Evolutionary conservation across 192 early-diverging fungal species (phyloP).

Genomic region (Linnemannia schmuckeri): DNA sequence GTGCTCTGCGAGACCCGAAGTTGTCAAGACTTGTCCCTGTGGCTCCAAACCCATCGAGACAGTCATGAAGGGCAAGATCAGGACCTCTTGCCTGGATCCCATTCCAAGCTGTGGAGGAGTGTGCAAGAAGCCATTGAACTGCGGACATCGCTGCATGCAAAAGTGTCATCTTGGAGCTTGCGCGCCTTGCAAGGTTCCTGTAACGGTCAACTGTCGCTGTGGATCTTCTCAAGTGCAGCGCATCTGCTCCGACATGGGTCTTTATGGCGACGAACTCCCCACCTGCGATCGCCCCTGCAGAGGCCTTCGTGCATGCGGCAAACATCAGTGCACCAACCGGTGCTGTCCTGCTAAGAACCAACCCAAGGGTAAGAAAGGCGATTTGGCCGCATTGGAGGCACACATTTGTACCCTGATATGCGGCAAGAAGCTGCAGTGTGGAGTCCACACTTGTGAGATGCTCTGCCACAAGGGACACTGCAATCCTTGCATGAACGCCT

Average conservation of each 20-base stretch:
- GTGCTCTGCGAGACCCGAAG: conserved; percentile 68
- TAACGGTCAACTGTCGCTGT: conserved; percentile 75
- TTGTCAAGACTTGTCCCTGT: conserved; percentile 66
- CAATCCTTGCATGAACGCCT: conserved; percentile 78
- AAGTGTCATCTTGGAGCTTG: conserved; percentile 76
- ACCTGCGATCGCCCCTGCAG: conserved; percentile 75
- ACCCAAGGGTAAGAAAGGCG: conserved; percentile 38
- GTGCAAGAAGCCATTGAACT: conserved; percentile 71
- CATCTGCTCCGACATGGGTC: conserved; percentile 61
- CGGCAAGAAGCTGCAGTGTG: conserved; percentile 83
- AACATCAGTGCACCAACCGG: conserved; percentile 72
- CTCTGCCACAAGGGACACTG: conserved; percentile 87
- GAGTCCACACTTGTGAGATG: conserved; percentile 80
- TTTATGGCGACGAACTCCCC: conserved; percentile 60
- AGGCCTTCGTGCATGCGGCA: conserved; percentile 74
- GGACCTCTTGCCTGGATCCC: conserved; percentile 65
- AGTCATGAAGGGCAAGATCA: conserved; percentile 34
- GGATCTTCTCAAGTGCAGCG: conserved; percentile 62
- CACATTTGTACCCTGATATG: conserved; percentile 81
- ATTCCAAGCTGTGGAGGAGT: conserved; percentile 72
- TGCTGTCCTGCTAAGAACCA: conserved; percentile 74
- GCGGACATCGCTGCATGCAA: conserved; percentile 71
- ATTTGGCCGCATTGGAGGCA: conserved; percentile 54
- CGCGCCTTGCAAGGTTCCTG: conserved; percentile 65
- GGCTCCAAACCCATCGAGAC: conserved; percentile 56